Evolutionary conservation across 2,329 filamentous ascomycete genomes (phyloP).

Genomic region (Fusarium buxicola): DNA sequence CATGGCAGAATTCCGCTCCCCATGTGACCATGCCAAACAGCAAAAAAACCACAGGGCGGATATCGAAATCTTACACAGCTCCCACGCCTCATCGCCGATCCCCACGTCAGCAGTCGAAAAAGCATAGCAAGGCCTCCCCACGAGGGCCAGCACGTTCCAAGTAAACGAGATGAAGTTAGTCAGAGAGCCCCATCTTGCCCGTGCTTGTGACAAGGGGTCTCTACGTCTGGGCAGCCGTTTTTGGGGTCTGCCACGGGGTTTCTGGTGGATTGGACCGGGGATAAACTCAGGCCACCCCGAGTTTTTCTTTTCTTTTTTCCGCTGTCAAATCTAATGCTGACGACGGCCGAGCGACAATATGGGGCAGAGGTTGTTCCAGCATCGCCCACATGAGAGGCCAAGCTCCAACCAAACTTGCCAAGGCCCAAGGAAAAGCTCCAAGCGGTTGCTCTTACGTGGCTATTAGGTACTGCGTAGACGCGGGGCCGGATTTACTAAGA

Average conservation of each 20-base stretch:
- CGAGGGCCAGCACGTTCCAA: constrained; percentile 27
- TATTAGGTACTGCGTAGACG: constrained; percentile 41
- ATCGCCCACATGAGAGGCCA: not conserved
- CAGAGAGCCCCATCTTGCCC: constrained; percentile 29
- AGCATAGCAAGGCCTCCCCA: constrained; percentile 18
- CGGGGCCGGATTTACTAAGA: constrained; percentile 42
- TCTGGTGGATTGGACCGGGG: constrained; percentile 19
- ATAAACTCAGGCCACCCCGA: constrained; percentile 38
- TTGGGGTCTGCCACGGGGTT: no score
- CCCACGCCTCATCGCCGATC: constrained; percentile 21
- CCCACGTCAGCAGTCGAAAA: constrained; percentile 12
- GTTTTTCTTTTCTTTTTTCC: constrained; percentile 21
- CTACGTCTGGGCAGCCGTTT: constrained; percentile 6
- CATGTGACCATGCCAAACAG: constrained; percentile 1
- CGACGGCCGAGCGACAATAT: constrained; percentile 5
- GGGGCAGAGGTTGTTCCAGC: not conserved
- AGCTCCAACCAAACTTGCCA: not conserved
- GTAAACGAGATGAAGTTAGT: constrained; percentile 42
- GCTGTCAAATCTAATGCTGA: constrained; percentile 19
- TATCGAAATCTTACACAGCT: constrained; percentile 7
- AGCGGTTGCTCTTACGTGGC: constrained; percentile 43
- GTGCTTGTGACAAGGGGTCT: constrained; percentile 1
- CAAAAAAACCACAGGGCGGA: constrained; percentile 18
- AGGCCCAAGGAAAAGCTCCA: constrained; percentile 9
- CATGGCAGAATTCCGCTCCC: not conserved